Evolutionary conservation across 1,284 basidiomycete genomes (phyloP).

Genomic region (Phaffia rhodozyma): DNA sequence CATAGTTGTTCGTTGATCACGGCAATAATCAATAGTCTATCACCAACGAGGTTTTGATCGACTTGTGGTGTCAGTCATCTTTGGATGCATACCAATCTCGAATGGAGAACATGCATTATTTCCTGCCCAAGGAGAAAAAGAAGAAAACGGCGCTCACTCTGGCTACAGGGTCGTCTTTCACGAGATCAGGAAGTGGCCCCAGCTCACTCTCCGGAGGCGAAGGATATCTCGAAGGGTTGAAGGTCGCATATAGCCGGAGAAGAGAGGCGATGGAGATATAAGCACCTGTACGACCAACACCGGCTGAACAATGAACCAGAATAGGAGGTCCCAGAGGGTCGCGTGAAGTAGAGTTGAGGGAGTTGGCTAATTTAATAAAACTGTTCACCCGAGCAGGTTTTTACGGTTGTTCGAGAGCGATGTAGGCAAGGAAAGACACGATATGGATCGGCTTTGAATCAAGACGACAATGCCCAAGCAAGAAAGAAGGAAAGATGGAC

Average conservation of each 20-base stretch:
- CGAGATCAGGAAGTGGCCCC: constrained; percentile 4
- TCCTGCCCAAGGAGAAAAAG: no score
- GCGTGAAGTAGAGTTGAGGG: constrained; percentile 1
- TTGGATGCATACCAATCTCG: no score
- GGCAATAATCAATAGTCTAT: constrained; percentile 21
- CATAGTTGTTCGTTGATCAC: constrained; percentile 28
- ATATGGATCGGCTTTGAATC: neutral
- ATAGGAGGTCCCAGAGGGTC: constrained; percentile 22
- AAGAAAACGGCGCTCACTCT: constrained; percentile 7
- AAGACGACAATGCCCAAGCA: neutral
- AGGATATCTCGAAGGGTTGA: neutral
- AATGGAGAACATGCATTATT: no score
- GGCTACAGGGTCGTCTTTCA: constrained; percentile 22
- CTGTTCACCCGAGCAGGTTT: neutral
- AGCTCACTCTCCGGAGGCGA: neutral
- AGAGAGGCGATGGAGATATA: constrained; percentile 30
- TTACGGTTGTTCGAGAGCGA: neutral
- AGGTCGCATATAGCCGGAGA: neutral
- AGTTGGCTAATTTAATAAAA: neutral
- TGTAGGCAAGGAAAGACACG: neutral
- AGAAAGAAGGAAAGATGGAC: constrained; percentile 4
- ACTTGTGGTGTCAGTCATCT: no score
- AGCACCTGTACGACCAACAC: constrained; percentile 38
- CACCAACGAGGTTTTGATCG: no score
- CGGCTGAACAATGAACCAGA: constrained; percentile 37